Percentiles rank a stretch among this genome's conserved stretches.
phyloP scores from a whole-genome alignment of 352 stramenopile genomes.

The Pythium chondricola region DNA sequence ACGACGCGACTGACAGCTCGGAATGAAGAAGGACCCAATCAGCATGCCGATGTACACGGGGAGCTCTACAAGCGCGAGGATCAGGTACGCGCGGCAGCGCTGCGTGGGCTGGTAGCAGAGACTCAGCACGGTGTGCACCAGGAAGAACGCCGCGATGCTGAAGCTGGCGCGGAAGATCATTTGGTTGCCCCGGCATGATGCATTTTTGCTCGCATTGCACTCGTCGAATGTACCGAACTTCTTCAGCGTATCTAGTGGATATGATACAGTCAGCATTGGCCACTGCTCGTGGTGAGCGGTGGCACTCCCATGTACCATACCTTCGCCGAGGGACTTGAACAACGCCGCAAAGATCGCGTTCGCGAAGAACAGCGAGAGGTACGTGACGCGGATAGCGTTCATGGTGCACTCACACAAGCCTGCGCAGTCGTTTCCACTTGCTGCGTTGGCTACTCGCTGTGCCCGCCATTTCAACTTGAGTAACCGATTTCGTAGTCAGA shows the following conservation, averaged over 20 bases:
- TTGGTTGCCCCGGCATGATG: conserved; percentile 56
- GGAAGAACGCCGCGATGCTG: conserved; percentile 51
- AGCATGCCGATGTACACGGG: conserved; percentile 44
- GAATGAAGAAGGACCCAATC: conserved; percentile 69
- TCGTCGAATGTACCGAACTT: conserved; percentile 59
- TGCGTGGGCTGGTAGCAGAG: conserved; percentile 28
- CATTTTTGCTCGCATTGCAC: conserved; percentile 33
- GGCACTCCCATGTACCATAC: conserved; percentile 12
- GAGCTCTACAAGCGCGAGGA: conserved; percentile 35
- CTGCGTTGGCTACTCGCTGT: neutral
- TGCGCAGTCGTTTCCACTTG: no score
- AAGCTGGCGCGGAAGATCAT: conserved; percentile 68
- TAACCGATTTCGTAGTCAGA: no score
- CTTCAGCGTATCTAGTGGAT: conserved; percentile 17
- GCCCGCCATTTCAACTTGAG: no score
- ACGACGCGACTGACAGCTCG: conserved; percentile 28
- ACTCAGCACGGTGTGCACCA: conserved; percentile 40
- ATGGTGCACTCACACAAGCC: conserved; percentile 13
- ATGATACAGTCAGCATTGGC: conserved; percentile 4
- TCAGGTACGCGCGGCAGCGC: conserved; percentile 19
- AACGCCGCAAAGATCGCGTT: conserved; percentile 63
- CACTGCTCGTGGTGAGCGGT: neutral
- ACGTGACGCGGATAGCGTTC: conserved; percentile 35
- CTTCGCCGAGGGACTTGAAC: conserved; percentile 57
- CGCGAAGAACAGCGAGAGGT: conserved; percentile 65